A percentile compares a stretch with the other conserved stretches of the same genome.
phyloP scores from a whole-genome alignment of 805 yeast genomes.

The Nakazawaea ishiwadae region DNA sequence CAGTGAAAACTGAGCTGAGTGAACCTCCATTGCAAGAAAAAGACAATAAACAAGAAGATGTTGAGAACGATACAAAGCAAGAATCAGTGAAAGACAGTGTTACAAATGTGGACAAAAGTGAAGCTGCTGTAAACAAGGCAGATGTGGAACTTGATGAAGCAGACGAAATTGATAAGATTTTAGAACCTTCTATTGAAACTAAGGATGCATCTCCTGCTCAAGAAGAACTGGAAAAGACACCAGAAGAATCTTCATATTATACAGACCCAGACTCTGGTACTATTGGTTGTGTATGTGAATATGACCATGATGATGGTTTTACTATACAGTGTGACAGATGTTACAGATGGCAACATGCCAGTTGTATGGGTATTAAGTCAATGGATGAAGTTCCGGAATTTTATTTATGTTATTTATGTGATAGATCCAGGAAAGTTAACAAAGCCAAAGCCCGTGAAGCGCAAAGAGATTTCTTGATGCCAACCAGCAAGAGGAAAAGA shows the following conservation, averaged over 20 bases:
- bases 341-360: conserved; percentile 91
- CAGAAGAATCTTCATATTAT: conserved; percentile 39
- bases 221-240: conserved; percentile 21
- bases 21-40: background rate
- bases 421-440: conserved; percentile 38
- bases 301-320: conserved; percentile 86
- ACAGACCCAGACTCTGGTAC: conserved; percentile 81
- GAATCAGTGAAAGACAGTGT: conserved; percentile 2
- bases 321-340: conserved; percentile 94
- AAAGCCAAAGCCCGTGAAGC: conserved; percentile 28
- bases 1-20: background rate
- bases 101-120: conserved; percentile 16
- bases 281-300: conserved; percentile 87
- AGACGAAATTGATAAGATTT: conserved; percentile 1
- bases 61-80: conserved; percentile 8
- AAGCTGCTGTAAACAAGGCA: conserved; percentile 15
- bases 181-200: background rate
- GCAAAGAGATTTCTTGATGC: conserved; percentile 30
- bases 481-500: conserved; percentile 24
- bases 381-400: conserved; percentile 78
- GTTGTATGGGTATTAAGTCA: conserved; percentile 76
- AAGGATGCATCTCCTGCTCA: background rate
- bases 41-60: background rate
- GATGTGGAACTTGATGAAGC: background rate
- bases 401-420: conserved; percentile 77